Evolutionary conservation across 345 rosid species (phyloP), one percentile per base, ranked within the genome.

Genomic region (Draba incana): DNA sequence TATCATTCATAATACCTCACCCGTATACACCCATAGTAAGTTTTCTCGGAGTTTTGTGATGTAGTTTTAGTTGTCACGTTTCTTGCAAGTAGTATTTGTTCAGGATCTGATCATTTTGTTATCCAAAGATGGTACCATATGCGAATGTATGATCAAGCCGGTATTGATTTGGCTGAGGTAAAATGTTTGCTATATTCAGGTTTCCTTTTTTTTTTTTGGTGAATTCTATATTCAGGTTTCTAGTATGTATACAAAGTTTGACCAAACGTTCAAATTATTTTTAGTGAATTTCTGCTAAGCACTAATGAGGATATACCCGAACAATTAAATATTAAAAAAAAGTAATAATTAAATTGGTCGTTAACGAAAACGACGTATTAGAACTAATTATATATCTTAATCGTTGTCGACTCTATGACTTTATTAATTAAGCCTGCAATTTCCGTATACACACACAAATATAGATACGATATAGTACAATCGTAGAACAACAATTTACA

Each of bases 271-370:
- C n/a, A 38, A 10, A n/a, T 27, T 27, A 1, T 30, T 45, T 15
- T 16, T 31, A 2, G 0, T 44, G 33, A 25, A 13, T 46, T 38
- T 64, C 6, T 50, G 10, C 4, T n/a, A 24, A 51, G 41, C 54
- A 39, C 30, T 52, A 35, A 31, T 39, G 54, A 51, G 53, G 15
- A 70, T 70, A 70, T 70, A 52, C 75, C 46, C n/a, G 46, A 61
- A 70, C 59, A 25, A 38, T 58, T 23, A 50, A 50, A 15, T n/a
- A 23, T 42, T 27, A 20, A 13, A 42, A 20, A 20, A 48, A 27
- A 9, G 5, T 20, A 10, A 51, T 50, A 5, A 42, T n/a, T n/a
- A 31, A 31, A 39, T 30, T 52, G 53, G 61, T 50, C 38, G 68
- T 50, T 42, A 51, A 61, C 59, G 50, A 69, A 51, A 57, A 47